phyloP scores from a whole-genome alignment of 768 basidiomycete genomes.

The Chalciporus sphaerocephalus region DNA sequence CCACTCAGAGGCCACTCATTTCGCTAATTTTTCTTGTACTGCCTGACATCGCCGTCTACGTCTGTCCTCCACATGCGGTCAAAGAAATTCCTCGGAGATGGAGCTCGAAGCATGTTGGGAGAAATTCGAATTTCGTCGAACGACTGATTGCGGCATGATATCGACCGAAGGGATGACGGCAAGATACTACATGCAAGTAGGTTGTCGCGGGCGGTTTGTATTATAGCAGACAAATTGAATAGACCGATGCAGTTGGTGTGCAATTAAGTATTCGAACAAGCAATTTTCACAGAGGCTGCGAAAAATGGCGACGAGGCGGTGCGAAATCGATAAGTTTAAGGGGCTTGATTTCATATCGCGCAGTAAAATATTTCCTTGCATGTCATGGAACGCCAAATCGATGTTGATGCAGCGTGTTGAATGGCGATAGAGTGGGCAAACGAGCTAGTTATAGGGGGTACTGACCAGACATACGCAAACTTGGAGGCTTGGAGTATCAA shows the following conservation, averaged over 20 bases:
- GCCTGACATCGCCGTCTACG: slow-evolving; percentile 11
- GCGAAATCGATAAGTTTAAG: slow-evolving; percentile 25
- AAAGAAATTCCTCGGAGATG: slow-evolving; percentile 24
- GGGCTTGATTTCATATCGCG: slow-evolving; percentile 28
- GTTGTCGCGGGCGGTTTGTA: not conserved
- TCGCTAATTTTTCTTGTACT: slow-evolving; percentile 21
- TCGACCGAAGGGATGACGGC: slow-evolving; percentile 4
- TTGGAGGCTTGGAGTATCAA: slow-evolving; percentile 11
- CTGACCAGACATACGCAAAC: slow-evolving; percentile 1
- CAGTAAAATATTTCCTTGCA: slow-evolving; percentile 16
- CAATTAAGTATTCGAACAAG: slow-evolving; percentile 9
- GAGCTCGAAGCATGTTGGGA: not conserved
- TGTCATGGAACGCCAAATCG: slow-evolving; percentile 8
- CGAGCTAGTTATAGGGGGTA: slow-evolving; percentile 10
- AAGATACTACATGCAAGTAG: slow-evolving; percentile 7
- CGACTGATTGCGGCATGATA: not conserved
- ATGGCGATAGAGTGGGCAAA: slow-evolving; percentile 23
- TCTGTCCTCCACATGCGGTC: not conserved
- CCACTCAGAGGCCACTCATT: slow-evolving; percentile 28
- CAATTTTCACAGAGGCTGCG: slow-evolving; percentile 5
- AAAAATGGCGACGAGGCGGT: slow-evolving; percentile 1
- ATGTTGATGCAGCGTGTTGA: slow-evolving; percentile 8
- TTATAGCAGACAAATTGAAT: not conserved
- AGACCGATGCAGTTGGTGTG: too few species aligned
- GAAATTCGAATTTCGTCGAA: not conserved